Evolutionary conservation across 345 rosid species (phyloP), one percentile per base, ranked within the genome.

Genomic region (Lumnitzera racemosa): DNA sequence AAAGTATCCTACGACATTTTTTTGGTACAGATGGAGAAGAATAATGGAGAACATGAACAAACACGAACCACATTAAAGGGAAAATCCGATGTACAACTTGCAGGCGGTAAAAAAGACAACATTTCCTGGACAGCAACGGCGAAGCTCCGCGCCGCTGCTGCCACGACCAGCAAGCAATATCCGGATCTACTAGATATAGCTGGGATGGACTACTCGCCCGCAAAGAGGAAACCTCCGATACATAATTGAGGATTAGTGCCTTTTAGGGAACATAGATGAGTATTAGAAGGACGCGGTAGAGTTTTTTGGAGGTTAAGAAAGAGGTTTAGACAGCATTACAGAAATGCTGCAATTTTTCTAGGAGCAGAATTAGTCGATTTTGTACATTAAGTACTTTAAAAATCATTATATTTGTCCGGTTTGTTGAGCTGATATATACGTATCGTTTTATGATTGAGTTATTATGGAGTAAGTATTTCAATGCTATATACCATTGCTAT

Each of bases 151-250:
- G 43, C 43, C 6, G 43, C 9, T 5, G 7, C 43, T 9, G 43
- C 57, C 24, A 43, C 52, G 1, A 13, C 66, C 43, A 5, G 27
- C 17, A 70, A 72, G 49, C 61, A 55, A 1, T 31, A 61, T 46
- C 76, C 67, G 47, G 77, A 73, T 36, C 53, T 68, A 29, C 54
- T 67, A 52, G 73, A 70, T 56, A 66, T 80, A 36, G 55, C 79
- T 0, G 81, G 65, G 59, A 76, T 80, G 84, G 84, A 82, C 48
- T 82, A 82, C 47, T 72, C 87, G 70, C 82, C 82, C 7, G 82
- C 87, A n/a, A 77, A 53, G 59, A 72, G 80, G 69, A 79, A 75
- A 66, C 69, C 87, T 61, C 87, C 84, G 12, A 77, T 79, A 54
- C 87, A 82, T 59, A 82, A 82, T 64, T 82, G 63, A 66, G 14